Conservation (phyloP, 1,284 basidiomycete species). For the Ceratobasidium theobromae region DNA sequence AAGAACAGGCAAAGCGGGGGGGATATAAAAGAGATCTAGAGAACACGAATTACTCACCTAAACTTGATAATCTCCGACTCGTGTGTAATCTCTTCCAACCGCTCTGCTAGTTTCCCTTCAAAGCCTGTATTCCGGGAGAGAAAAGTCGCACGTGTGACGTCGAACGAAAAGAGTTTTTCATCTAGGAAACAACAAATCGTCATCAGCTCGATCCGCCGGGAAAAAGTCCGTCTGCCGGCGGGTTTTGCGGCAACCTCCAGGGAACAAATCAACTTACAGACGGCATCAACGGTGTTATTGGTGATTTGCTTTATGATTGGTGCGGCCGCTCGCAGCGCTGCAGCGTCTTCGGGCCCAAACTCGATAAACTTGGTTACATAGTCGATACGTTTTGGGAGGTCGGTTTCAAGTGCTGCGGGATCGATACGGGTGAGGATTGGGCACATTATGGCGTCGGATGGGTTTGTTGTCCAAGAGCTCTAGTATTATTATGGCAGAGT, state of each 20-base stretch:
- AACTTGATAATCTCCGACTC: slow-evolving; percentile 35
- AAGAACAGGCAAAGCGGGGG: neutral
- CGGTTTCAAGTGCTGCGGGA: slow-evolving; percentile 13
- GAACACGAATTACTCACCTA: slow-evolving; percentile 19
- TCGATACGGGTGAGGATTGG: slow-evolving; percentile 28
- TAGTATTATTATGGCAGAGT: too few relatives aligned
- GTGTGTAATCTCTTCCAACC: slow-evolving; percentile 28
- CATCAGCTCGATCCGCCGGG: neutral
- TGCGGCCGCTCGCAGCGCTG: slow-evolving; percentile 30
- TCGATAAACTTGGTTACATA: slow-evolving; percentile 33
- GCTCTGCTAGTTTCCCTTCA: slow-evolving; percentile 10
- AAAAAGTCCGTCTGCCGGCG: neutral
- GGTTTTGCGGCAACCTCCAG: neutral
- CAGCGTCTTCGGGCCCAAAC: slow-evolving; percentile 32
- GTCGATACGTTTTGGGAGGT: slow-evolving; percentile 28
- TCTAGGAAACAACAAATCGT: slow-evolving; percentile 3
- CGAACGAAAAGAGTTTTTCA: slow-evolving; percentile 35
- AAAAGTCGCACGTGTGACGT: slow-evolving; percentile 34
- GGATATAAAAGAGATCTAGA: neutral
- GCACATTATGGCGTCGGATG: too few relatives aligned
- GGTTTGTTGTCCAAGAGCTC: too few relatives aligned
- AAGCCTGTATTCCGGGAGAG: slow-evolving; percentile 34
- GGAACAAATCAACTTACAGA: slow-evolving; percentile 30
- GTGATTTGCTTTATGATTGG: slow-evolving; percentile 28
- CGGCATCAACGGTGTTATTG: slow-evolving; percentile 27